Conservation (phyloP, 2,329 filamentous ascomycete species). For the Trichothecium sympodiale region DNA sequence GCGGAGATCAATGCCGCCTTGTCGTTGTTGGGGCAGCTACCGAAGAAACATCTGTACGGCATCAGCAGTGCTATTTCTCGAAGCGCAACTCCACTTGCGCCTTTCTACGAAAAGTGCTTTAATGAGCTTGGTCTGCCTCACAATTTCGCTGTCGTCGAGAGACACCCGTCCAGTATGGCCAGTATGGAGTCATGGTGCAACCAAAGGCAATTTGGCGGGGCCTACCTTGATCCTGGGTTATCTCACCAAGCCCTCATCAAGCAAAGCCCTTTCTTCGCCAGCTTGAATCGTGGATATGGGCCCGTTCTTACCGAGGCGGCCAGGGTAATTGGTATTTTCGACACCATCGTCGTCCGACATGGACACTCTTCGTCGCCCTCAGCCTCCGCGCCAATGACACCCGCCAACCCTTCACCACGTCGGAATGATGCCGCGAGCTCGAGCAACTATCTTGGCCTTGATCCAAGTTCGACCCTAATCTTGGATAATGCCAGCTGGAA, state of each 20-base stretch:
- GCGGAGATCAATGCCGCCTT: conserved; percentile 76
- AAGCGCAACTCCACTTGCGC: conserved; percentile 57
- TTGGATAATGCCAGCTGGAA: conserved; percentile 82
- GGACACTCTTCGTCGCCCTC: conserved; percentile 2
- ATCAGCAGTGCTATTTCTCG: conserved; percentile 61
- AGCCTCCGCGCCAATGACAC: conserved; percentile 29
- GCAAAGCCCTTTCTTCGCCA: conserved; percentile 37
- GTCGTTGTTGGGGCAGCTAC: conserved; percentile 68
- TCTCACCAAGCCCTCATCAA: conserved; percentile 49
- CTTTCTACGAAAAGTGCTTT: conserved; percentile 78
- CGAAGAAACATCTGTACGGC: conserved; percentile 69
- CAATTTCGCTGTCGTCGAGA: conserved; percentile 64
- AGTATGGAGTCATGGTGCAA: conserved; percentile 63
- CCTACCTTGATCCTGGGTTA: conserved; percentile 67
- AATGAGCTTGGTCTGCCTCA: conserved; percentile 80
- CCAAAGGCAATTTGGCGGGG: conserved; percentile 68
- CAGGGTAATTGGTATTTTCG: conserved; percentile 66
- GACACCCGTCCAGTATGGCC: conserved; percentile 50
- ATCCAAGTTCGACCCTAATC: conserved; percentile 46
- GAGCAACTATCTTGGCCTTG: conserved; percentile 22
- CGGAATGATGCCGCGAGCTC: conserved; percentile 14
- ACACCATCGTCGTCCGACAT: conserved; percentile 52
- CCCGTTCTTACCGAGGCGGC: conserved; percentile 64
- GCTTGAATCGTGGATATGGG: conserved; percentile 36
- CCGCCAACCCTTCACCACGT: conserved; percentile 31